These are phyloP conservation scores for Trypanosoma rangeli DNA, from an alignment of 208 protist species.

Conservation along the genomic window DNA sequence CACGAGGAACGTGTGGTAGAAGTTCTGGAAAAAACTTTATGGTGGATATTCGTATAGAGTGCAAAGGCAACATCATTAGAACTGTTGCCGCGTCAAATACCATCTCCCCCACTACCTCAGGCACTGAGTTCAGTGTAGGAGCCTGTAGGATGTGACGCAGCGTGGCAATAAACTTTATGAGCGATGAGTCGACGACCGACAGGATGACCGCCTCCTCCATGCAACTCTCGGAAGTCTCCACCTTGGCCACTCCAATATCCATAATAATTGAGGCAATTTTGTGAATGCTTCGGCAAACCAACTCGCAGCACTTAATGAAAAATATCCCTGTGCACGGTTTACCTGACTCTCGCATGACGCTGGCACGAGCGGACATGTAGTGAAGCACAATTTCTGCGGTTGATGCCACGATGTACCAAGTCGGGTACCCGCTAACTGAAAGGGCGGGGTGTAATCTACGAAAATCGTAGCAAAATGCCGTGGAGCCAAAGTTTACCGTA, in stretches of 20 bases:
- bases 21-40: slow-evolving; percentile 82
- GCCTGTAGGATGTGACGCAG: slow-evolving; percentile 66
- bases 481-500: slow-evolving; percentile 82
- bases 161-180: slow-evolving; percentile 77
- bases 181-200: slow-evolving; percentile 65
- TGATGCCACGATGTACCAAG: slow-evolving; percentile 76
- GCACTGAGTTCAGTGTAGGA: slow-evolving; percentile 24
- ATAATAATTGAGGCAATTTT: slow-evolving; percentile 73
- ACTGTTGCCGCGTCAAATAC: slow-evolving; percentile 80
- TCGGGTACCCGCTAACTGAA: slow-evolving; percentile 41
- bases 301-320: slow-evolving; percentile 65
- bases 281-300: slow-evolving; percentile 70
- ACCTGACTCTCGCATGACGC: slow-evolving; percentile 49
- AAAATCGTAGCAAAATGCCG: slow-evolving; percentile 80
- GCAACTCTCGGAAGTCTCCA: slow-evolving; percentile 30
- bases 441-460: slow-evolving; percentile 73
- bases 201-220: slow-evolving; percentile 63
- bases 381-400: slow-evolving; percentile 73
- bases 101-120: slow-evolving; percentile 44
- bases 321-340: slow-evolving; percentile 35
- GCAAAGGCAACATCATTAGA: slow-evolving; percentile 82
- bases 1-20: slow-evolving; percentile 62
- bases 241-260: slow-evolving; percentile 45
- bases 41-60: slow-evolving; percentile 79
- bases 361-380: slow-evolving; percentile 72